Evolutionary conservation across 2,329 filamentous ascomycete species (phyloP), one percentile per base, ranked within the genome.

Genomic region (Clarireedia hainanense): DNA sequence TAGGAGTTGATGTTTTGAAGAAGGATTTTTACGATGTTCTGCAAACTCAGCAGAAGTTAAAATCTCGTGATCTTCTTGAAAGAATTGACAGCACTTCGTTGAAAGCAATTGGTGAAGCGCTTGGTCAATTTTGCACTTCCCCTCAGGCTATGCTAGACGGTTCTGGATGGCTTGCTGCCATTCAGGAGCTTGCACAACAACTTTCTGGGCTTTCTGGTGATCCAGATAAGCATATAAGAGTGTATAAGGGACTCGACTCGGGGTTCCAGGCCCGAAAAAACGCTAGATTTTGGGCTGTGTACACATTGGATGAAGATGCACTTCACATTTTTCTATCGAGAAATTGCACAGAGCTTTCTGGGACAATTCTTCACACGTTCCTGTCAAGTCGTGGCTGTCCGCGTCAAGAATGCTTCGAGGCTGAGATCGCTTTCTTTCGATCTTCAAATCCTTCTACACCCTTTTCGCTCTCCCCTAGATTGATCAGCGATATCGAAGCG

Each of bases 1-100:
- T 78, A 1, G 75, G 76, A 2, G 70, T 74, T 3, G 70, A 76
- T 37, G 67, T 70, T 5, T 67, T 72, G 1, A 57, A 67, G 12
- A 64, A 71, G 34, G 70, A 73, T 5, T 78, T 77, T 54, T 67
- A 71, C 2, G 72, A 75, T 43, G 67, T 78, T 24, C 67, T 76
- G 34, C 67, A 72, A 45, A 73, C 73, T 4, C 76, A 78, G 59
- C 65, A 68, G 65, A 69, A 6, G 20, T 49, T 58, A 39, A 42
- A 26, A 26, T 49, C 52, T 15, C 52, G 49, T 43, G 52, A 55
- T 36, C 52, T 55, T 55, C 52, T 55, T 10, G 52, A 55, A 4
- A 26, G 39, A 9, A 30, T 55, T 23, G 39, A 49, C 24, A 43
- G 47, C 15, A 47, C 26, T 23, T 40, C 51, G 9, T 53, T 57